A percentile compares a stretch with the other conserved stretches of the same genome.
phyloP scores from a whole-genome alignment of 2,329 filamentous ascomycete genomes.

The Pestalotiopsis sp. region DNA sequence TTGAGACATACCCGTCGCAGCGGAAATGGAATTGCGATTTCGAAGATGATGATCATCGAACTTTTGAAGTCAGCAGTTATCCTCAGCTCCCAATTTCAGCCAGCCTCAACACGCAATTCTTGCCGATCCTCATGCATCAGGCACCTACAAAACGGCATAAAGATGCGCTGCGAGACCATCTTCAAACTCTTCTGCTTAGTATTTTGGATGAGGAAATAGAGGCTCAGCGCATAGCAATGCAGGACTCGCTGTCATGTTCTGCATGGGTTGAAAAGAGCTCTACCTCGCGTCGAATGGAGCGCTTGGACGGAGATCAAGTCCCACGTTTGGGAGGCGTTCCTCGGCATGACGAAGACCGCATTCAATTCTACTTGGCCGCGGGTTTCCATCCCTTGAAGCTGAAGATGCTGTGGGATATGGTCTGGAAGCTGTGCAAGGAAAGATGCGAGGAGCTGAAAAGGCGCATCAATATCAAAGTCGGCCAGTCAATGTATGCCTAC shows the following conservation, averaged over 20 bases:
- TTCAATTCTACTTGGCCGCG: conserved; percentile 57
- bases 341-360: conserved; percentile 47
- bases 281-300: conserved; percentile 35
- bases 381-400: conserved; percentile 60
- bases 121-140: conserved; percentile 67
- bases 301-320: conserved; percentile 41
- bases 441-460: conserved; percentile 57
- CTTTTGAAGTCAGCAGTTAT: conserved; percentile 63
- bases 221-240: conserved; percentile 52
- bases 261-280: conserved; percentile 51
- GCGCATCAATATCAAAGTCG: conserved; percentile 63
- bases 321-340: conserved; percentile 55
- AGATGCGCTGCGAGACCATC: conserved; percentile 43
- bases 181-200: conserved; percentile 52
- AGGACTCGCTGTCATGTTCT: conserved; percentile 50
- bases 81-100: conserved; percentile 52
- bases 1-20: conserved; percentile 68
- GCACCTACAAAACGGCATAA: conserved; percentile 41
- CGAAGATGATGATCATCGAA: conserved; percentile 52
- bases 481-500: conserved; percentile 61
- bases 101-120: conserved; percentile 67
- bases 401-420: conserved; percentile 49
- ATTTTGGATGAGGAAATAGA: conserved; percentile 56
- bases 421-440: conserved; percentile 47
- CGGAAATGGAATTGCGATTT: conserved; percentile 65